phyloP scores from a whole-genome alignment of 2,329 filamentous ascomycete genomes.

The Arthrobotrys pseudoclavata region DNA sequence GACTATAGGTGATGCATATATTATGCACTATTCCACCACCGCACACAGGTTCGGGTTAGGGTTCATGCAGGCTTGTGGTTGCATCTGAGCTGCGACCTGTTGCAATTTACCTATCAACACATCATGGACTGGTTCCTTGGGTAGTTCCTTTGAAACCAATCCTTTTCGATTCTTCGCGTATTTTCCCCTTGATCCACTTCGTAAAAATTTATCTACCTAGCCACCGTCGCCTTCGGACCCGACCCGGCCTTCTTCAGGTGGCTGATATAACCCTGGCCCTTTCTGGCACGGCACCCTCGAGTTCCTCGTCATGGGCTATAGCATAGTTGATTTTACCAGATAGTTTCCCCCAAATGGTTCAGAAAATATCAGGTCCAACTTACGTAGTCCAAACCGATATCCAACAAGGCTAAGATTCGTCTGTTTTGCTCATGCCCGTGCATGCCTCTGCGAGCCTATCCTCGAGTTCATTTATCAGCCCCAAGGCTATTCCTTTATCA shows the following conservation, averaged over 20 bases:
- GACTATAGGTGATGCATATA: background rate
- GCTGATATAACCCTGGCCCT: conserved; percentile 4
- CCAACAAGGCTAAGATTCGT: no score
- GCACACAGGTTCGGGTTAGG: conserved; percentile 3
- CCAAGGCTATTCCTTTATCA: no score
- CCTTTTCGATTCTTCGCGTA: background rate
- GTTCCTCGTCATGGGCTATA: conserved; percentile 16
- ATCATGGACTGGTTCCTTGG: conserved; percentile 3
- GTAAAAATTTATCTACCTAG: conserved; percentile 32
- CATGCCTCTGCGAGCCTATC: no score
- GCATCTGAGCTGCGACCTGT: conserved; percentile 21
- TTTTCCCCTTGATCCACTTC: conserved; percentile 31
- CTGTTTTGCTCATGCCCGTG: no score
- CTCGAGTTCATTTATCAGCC: no score
- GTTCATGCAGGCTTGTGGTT: background rate
- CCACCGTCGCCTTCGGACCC: conserved; percentile 38
- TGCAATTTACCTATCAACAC: conserved; percentile 60
- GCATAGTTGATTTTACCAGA: conserved; percentile 44
- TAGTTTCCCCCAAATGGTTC: conserved; percentile 27
- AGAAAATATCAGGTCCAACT: conserved; percentile 38
- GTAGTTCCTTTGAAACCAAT: background rate
- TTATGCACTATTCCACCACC: background rate
- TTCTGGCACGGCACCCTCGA: conserved; percentile 46
- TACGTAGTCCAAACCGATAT: conserved; percentile 34
- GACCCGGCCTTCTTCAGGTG: conserved; percentile 36